Evolutionary conservation across 495 filamentous ascomycete genomes (phyloP), one percentile per base, ranked within the genome.

Genomic region (Bacidia gigantensis): DNA sequence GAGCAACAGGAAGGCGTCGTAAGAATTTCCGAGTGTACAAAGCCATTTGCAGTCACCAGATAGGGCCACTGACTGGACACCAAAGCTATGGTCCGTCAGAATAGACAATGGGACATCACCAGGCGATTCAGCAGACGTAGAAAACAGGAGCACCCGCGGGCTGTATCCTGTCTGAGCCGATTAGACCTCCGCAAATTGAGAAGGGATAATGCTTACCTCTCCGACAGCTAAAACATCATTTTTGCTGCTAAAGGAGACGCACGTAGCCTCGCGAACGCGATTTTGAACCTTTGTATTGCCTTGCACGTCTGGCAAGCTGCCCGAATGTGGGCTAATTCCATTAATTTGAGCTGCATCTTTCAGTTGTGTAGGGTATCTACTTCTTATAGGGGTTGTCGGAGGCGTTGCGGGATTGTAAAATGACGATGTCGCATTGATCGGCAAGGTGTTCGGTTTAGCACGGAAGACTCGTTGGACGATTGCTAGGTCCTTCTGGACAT

Each of bases 241-340:
- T 74, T 95, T 87, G 3, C 80, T 83, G 65, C 89, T 96, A 51
- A 98, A 80, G 18, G 85, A 85, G 23, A 97, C 76, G 67, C 87
- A 93, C n/a, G 89, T 95, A 1, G 89, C 86, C n/a, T 90, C 87
- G 66, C 95, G 95, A 61, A 95, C 83, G 54, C 89, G 75, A 64
- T 95, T 54, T n/a, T 41, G 25, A 5, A 41, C 40, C 43, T 40
- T 57, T 12, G 24, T 40, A n/a, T 48, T 56, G 21, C 29, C 73
- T 18, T 79, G 73, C 14, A 79, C 78, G 43, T 87, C 82, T 26
- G 74, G 60, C 68, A 59, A 56, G 39, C 69, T 64, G 21, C 46
- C 48, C n/a, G 17, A 24, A 20, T 18, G 49, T 43, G 39, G 20
- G 12, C 23, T 12, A 2, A 42, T 18, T 3, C 49, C 25, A 41